Evolutionary conservation across 768 basidiomycete species (phyloP), one percentile per base, ranked within the genome.

Genomic region (Phanerochaete sordida): DNA sequence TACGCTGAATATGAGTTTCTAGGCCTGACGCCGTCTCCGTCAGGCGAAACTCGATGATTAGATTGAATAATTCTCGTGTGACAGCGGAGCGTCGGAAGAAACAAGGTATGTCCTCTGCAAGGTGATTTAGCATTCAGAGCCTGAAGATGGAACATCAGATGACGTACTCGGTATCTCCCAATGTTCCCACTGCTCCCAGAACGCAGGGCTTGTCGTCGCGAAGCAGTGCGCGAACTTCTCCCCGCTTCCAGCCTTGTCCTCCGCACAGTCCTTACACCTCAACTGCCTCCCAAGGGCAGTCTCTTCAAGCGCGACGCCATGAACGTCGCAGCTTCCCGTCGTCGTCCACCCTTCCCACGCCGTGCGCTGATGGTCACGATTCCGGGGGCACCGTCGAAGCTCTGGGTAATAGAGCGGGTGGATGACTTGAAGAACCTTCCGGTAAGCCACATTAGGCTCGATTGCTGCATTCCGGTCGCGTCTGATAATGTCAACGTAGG

Each of bases 51-150:
- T 71, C 69, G n/a, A 69, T 48, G 13, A 72, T 62, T 0, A 69
- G n/a, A 50, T 71, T 60, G 44, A 63, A 70, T 8, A 72, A 62
- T 1, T 70, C 67, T 2, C 64, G 59, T 0, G 69, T 68, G 2
- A 69, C 35, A 1, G 63, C 67, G 30, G 66, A 68, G 2, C 60
- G 46, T 26, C 67, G 48, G 33, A 65, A 58, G 59, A 70, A 70
- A 46, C 52, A 51, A 21, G 69, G 69, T 11, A 70, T 51, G 9
- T 53, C 61, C 2, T 24, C 69, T 70, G 45, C 3, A n/a, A n/a
- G n/a, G n/a, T 9, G 11, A 31, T 54, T 16, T 15, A 13, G 43
- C 33, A 56, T n/a, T 15, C 28, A 28, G 4, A 2, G 28, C 3
- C 8, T 13, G 30, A 6, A 23, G 31, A 23, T 19, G 6, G 11